Evolutionary conservation across 2,329 filamentous ascomycete species (phyloP).

Genomic region (Tolypocladium amazonense): DNA sequence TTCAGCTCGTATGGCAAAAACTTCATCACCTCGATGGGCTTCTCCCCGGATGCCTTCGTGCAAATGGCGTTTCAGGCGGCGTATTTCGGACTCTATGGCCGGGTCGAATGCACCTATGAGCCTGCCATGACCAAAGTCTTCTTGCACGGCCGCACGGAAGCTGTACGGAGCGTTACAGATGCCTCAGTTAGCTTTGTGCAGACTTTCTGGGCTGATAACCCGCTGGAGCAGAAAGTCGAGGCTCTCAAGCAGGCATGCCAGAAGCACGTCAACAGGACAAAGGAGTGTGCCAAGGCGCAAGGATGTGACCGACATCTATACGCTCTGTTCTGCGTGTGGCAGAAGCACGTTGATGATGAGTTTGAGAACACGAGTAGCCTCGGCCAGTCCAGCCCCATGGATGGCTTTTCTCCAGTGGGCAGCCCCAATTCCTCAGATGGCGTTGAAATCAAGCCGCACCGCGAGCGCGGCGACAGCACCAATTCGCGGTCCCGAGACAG

Average conservation of each 20-base stretch:
- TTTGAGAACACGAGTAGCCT: slow-evolving; percentile 43
- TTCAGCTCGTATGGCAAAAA: slow-evolving; percentile 89
- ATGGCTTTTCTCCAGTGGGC: slow-evolving; percentile 36
- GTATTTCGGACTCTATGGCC: slow-evolving; percentile 92
- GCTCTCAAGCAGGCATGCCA: slow-evolving; percentile 74
- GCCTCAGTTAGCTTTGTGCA: slow-evolving; percentile 84
- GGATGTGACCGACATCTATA: slow-evolving; percentile 92
- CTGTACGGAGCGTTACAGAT: slow-evolving; percentile 73
- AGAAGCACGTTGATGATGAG: slow-evolving; percentile 67
- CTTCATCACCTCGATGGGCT: slow-evolving; percentile 94
- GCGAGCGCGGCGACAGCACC: slow-evolving; percentile 44
- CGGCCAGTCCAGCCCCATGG: slow-evolving; percentile 52
- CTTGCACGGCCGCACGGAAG: slow-evolving; percentile 89
- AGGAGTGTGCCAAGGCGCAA: slow-evolving; percentile 77
- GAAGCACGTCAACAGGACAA: slow-evolving; percentile 70
- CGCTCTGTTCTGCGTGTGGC: slow-evolving; percentile 90
- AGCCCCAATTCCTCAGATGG: slow-evolving; percentile 33
- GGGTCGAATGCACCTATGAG: slow-evolving; percentile 91
- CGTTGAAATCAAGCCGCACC: slow-evolving; percentile 22
- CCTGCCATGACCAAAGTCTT: slow-evolving; percentile 96
- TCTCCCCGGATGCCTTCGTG: slow-evolving; percentile 93
- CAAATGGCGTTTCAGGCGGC: slow-evolving; percentile 99
- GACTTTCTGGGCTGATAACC: slow-evolving; percentile 89
- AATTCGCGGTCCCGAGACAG: slow-evolving; percentile 35
- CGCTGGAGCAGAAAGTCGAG: slow-evolving; percentile 72